Evolutionary conservation across 2,329 filamentous ascomycete genomes (phyloP).

Genomic region (Ophiobolus disseminans): DNA sequence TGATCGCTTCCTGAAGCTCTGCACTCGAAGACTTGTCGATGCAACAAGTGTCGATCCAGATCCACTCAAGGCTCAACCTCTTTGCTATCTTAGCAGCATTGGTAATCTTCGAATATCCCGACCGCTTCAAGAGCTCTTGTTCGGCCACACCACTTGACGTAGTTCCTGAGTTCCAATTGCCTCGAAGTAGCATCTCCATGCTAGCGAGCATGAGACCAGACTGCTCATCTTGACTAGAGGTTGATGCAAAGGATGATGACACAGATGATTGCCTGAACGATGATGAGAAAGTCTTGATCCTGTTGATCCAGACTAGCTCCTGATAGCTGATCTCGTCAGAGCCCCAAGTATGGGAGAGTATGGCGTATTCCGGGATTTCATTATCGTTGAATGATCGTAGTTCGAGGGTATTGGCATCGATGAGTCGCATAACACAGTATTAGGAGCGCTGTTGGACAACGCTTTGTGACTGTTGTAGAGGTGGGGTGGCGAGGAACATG

Average conservation of each 20-base stretch:
- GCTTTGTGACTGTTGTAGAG: neutral
- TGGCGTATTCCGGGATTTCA: constrained; percentile 29
- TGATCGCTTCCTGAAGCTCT: constrained; percentile 34
- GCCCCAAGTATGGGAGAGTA: constrained; percentile 33
- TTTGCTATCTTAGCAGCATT: constrained; percentile 21
- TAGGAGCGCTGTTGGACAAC: neutral
- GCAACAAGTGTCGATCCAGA: constrained; percentile 38
- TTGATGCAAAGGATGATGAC: constrained; percentile 3
- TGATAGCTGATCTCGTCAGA: constrained; percentile 23
- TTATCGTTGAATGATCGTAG: constrained; percentile 30
- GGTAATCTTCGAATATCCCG: constrained; percentile 27
- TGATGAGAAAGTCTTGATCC: constrained; percentile 15
- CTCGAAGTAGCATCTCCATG: constrained; percentile 28
- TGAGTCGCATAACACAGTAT: constrained; percentile 32
- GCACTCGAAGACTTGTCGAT: constrained; percentile 33
- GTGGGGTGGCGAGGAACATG: neutral
- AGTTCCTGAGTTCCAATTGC: constrained; percentile 8
- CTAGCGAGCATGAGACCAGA: constrained; percentile 22
- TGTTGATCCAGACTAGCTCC: constrained; percentile 26
- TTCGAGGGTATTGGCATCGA: constrained; percentile 31
- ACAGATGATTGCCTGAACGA: neutral
- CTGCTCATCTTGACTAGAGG: constrained; percentile 13
- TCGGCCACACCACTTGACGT: constrained; percentile 14
- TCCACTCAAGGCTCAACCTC: constrained; percentile 16
- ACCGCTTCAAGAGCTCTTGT: constrained; percentile 20